Evolutionary conservation across 331 rosid species (phyloP).

Genomic region (Dryas integrifolia): DNA sequence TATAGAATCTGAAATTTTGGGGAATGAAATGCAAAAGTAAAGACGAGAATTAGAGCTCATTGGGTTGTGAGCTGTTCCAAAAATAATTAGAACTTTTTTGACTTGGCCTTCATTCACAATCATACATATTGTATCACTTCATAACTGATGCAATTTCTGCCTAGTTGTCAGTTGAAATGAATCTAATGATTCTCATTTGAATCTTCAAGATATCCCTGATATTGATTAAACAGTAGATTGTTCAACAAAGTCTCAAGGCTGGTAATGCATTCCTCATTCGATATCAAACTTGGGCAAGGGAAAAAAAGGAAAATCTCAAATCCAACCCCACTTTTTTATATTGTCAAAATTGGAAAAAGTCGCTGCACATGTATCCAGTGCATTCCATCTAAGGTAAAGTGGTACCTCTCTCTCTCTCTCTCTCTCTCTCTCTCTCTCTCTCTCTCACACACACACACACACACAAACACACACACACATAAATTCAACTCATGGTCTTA

Average conservation of each 20-base stretch:
- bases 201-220: too few species aligned
- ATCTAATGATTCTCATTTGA: too few species aligned
- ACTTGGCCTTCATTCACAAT: conserved; percentile 4
- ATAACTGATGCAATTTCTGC: conserved; percentile 11
- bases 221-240: background rate
- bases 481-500: too few species aligned
- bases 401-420: background rate
- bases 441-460: too few species aligned
- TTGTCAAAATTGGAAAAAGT: background rate
- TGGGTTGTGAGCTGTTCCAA: background rate
- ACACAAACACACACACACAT: too few species aligned
- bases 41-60: background rate
- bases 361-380: background rate
- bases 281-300: background rate
- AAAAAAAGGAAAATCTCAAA: background rate
- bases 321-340: background rate
- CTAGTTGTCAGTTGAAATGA: conserved; percentile 5
- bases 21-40: background rate
- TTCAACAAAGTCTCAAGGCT: background rate
- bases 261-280: background rate
- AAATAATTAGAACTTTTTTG: background rate
- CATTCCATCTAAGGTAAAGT: background rate
- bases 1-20: background rate
- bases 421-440: too few species aligned
- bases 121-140: background rate